Conservation (phyloP, 176 grass and related monocot genomes). For the Leersia perrieri region DNA sequence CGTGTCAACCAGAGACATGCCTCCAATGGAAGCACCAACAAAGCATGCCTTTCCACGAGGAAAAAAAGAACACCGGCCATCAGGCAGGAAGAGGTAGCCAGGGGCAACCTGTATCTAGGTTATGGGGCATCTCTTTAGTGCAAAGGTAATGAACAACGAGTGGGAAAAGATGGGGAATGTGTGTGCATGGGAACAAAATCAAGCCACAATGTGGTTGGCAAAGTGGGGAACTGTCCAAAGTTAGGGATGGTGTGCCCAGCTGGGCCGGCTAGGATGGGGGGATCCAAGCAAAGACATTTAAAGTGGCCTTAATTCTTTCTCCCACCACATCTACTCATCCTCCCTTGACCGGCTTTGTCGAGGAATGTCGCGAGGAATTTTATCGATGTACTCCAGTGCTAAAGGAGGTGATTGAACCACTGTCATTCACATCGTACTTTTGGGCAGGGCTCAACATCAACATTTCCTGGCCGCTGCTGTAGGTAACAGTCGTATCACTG, state of each 20-base stretch:
- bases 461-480: neutral
- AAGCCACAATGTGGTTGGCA: constrained; percentile 18
- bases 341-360: constrained; percentile 61
- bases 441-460: constrained; percentile 11
- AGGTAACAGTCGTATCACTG: constrained; percentile 16
- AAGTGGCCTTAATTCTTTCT: neutral
- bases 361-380: constrained; percentile 3
- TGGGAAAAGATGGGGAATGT: constrained; percentile 16
- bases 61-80: neutral
- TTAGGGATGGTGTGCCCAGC: neutral
- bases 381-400: neutral
- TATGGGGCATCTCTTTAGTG: constrained; percentile 37
- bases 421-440: constrained; percentile 33
- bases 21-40: neutral
- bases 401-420: constrained; percentile 3
- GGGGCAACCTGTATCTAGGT: neutral
- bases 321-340: constrained; percentile 52
- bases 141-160: constrained; percentile 47
- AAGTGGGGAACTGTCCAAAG: constrained; percentile 38
- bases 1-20: neutral
- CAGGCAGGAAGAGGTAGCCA: neutral
- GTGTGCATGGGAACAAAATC: constrained; percentile 31
- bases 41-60: constrained; percentile 32
- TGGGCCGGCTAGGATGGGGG: neutral
- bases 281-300: constrained; percentile 32